phyloP scores from a whole-genome alignment of 768 basidiomycete genomes.

The Suillus subalutaceus region DNA sequence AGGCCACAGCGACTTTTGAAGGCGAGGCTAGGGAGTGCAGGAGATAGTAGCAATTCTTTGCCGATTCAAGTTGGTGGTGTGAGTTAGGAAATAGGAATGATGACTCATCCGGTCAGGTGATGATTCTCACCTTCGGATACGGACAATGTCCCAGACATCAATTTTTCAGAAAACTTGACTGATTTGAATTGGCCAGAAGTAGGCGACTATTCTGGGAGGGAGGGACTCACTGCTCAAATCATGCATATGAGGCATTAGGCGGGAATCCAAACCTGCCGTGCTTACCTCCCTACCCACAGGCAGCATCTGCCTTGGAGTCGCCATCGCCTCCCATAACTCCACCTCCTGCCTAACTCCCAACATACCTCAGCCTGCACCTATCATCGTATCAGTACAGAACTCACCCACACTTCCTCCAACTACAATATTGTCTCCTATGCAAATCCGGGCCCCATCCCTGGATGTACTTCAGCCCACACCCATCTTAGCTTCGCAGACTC shows the following conservation, averaged over 20 bases:
- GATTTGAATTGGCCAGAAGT: neutral
- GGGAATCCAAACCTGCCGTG: neutral
- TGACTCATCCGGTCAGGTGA: constrained; percentile 1
- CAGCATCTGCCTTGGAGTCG: constrained; percentile 2
- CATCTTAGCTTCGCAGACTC: neutral
- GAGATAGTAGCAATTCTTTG: too few species aligned
- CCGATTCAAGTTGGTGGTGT: too few species aligned
- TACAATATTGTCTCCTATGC: neutral
- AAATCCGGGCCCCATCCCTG: neutral
- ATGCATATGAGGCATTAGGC: neutral
- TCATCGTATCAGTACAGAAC: neutral
- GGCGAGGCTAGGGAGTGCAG: neutral
- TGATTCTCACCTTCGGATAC: too few species aligned
- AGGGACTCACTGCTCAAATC: neutral
- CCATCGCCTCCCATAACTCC: neutral
- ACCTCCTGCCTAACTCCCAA: neutral
- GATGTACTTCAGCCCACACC: neutral
- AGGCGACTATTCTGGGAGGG: neutral
- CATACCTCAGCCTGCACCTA: neutral
- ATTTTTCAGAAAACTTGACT: neutral
- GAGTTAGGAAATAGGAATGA: neutral
- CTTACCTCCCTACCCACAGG: neutral
- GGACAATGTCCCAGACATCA: neutral
- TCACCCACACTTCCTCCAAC: neutral
- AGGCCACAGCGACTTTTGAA: constrained; percentile 1